A percentile compares a stretch with the other conserved stretches of the same genome.
Conservation (phyloP, 257 asterid genomes). For the Capsicum pubescens region DNA sequence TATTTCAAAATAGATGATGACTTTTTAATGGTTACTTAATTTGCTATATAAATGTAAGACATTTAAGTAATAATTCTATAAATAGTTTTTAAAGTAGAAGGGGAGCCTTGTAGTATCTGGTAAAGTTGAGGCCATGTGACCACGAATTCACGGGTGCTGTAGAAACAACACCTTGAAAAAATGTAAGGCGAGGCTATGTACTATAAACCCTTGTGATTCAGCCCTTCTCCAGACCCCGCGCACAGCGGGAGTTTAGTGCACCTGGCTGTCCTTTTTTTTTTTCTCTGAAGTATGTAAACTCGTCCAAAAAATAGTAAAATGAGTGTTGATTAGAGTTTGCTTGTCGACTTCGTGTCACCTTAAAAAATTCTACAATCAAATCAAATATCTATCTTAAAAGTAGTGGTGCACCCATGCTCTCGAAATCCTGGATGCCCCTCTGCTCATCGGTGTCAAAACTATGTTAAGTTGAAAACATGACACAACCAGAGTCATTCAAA, state of each 20-base stretch:
- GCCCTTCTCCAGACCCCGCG: no score
- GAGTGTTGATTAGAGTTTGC: background rate
- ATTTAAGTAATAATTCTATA: background rate
- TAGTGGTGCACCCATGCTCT: background rate
- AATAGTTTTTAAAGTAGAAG: background rate
- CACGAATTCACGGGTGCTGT: no score
- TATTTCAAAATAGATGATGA: background rate
- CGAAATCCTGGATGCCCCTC: background rate
- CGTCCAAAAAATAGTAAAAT: background rate
- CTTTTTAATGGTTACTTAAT: background rate
- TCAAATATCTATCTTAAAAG: conserved; percentile 8
- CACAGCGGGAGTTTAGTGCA: no score
- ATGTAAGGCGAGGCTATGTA: no score
- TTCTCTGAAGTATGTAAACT: background rate
- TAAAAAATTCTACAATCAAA: background rate
- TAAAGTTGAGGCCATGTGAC: no score
- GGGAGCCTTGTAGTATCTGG: no score
- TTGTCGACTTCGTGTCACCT: background rate
- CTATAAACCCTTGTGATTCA: no score
- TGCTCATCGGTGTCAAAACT: background rate
- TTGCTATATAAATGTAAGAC: background rate
- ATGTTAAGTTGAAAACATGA: background rate
- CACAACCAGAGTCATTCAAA: background rate
- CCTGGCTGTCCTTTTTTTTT: no score
- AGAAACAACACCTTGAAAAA: no score